Evolutionary conservation across 257 asterid species (phyloP).

Genomic region (Solanum paucissectum): DNA sequence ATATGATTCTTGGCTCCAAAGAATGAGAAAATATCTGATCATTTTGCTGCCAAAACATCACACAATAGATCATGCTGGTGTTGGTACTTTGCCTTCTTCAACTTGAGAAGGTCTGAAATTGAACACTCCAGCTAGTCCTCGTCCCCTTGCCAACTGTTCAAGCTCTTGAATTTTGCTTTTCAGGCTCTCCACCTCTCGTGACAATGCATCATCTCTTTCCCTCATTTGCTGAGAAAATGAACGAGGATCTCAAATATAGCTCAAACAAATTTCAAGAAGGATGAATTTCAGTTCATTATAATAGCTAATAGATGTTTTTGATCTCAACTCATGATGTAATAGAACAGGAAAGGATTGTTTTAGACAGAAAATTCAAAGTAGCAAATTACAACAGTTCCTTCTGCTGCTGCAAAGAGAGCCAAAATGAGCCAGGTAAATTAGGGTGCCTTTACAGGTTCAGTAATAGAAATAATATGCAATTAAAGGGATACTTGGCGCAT

Average conservation of each 20-base stretch:
- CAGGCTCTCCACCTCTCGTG: constrained; percentile 25
- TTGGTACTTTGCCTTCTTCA: constrained; percentile 15
- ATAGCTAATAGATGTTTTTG: not conserved
- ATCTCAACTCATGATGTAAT: not conserved
- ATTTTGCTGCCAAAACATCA: not conserved
- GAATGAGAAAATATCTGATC: not conserved
- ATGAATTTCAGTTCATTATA: not conserved
- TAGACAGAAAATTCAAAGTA: not conserved
- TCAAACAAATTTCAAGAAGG: not conserved
- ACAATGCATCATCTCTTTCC: constrained; percentile 29
- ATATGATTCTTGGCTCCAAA: constrained; percentile 1
- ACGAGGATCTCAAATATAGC: not conserved
- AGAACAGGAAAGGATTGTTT: not conserved
- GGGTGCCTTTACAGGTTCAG: not conserved
- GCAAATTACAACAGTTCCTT: not conserved
- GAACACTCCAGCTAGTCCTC: constrained; percentile 35
- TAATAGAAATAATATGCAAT: not conserved
- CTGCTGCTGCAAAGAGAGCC: not conserved
- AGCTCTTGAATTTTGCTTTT: constrained; percentile 28
- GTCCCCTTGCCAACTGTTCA: constrained; percentile 32
- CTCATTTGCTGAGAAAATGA: constrained; percentile 20
- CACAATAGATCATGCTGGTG: constrained; percentile 2
- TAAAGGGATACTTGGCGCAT: not conserved
- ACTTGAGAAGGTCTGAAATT: constrained; percentile 11
- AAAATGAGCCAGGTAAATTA: not conserved